Conservation (phyloP, 2,329 filamentous ascomycete genomes). For the Colletotrichum incanum region DNA sequence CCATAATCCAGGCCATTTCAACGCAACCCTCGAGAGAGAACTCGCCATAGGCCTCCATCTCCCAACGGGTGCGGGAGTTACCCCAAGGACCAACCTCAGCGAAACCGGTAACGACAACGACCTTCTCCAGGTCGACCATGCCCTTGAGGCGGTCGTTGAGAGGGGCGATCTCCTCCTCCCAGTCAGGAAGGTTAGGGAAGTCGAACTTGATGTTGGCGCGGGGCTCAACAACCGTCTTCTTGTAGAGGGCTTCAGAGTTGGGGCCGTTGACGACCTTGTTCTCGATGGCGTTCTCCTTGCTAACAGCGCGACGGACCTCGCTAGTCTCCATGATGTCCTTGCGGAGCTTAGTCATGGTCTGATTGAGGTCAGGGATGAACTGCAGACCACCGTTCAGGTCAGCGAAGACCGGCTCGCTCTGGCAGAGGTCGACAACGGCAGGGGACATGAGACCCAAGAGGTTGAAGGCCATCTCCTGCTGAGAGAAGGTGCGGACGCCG, state of each 20-base stretch:
- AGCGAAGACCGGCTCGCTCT: constrained; percentile 94
- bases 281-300: constrained; percentile 95
- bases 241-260: constrained; percentile 91
- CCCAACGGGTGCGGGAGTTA: constrained; percentile 97
- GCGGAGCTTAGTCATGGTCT: constrained; percentile 92
- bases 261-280: constrained; percentile 98
- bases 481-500: constrained; percentile 97
- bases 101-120: constrained; percentile 97
- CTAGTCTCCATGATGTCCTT: constrained; percentile 96
- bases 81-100: constrained; percentile 98
- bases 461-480: constrained; percentile 99
- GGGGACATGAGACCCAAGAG: constrained; percentile 96
- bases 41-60: constrained; percentile 97
- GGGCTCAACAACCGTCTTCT: constrained; percentile 93
- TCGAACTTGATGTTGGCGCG: constrained; percentile 98
- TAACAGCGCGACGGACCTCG: constrained; percentile 92
- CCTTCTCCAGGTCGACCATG: constrained; percentile 99
- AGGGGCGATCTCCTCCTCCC: constrained; percentile 91
- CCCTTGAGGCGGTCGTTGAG: constrained; percentile 92
- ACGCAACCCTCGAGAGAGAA: constrained; percentile 98
- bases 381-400: constrained; percentile 98
- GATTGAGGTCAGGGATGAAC: constrained; percentile 96
- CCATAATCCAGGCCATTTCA: constrained; percentile 99
- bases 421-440: constrained; percentile 93
- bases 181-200: constrained; percentile 91